Base-by-base conservation (phyloP, 2,329 filamentous ascomycete genomes). In the Colletotrichum chrysophilum region DNA sequence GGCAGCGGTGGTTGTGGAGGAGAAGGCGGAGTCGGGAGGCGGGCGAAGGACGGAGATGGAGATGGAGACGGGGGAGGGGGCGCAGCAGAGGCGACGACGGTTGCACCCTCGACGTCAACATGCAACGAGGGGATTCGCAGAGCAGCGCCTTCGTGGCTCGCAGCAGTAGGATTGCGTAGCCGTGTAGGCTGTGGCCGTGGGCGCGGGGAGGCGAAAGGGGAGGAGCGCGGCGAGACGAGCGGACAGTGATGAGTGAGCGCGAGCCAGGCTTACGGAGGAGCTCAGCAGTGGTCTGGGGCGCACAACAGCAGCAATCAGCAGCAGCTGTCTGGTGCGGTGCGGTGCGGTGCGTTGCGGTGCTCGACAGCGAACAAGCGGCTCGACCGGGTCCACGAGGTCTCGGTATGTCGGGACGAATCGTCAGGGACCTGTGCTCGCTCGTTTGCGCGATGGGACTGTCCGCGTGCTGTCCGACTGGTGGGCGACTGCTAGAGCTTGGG, bases 41-140 rank as follows among this genome's bases (percentile, higher is more conserved):
- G 71, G 76, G 70, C 61, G 77, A 48, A 36, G 80, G 76, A 66
- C 36, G 80, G 76, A 24, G 81, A 78, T 55, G 80, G 34, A 80
- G 76, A 66, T 30, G 80, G 76, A 24, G 81, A 78, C 48, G 80
- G 76, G 38, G 79, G 75, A 71, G 58, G 66, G 55, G 79, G 70
- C 73, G 69, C 73, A 75, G 64, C 34, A 70, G 34, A 38, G 71
- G 65, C 78, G 70, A 68, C 66, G 55, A 78, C 76, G 52, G 77
- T 78, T 70, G 77, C 65, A 74, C 71, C 74, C 58, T 70, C 74
- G 58, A 74, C 66, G 71, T 56, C 60, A n/a, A 58, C 71, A 74
- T 76, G 24, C 66, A 74, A 75, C 62, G 73, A 75, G 69, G 70
- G 70, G 62, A 73, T 73, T 75, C 73, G 34, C 73, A 75, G n/a